phyloP scores from a whole-genome alignment of 2,329 filamentous ascomycete genomes.

The Trichophyton schoenleinii region DNA sequence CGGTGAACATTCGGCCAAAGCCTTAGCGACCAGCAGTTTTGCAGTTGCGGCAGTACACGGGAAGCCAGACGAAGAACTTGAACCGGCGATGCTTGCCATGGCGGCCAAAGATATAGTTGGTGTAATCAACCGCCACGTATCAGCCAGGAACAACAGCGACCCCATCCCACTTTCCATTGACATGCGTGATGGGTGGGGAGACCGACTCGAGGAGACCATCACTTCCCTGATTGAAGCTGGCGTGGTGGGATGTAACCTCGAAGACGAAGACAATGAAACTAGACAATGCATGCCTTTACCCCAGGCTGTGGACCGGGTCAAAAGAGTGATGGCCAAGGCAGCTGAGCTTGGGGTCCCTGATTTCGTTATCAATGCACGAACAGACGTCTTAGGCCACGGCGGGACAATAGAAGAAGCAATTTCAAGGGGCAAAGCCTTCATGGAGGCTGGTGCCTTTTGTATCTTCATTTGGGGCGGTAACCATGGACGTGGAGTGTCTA shows the following conservation, averaged over 20 bases:
- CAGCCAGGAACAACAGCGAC: background rate
- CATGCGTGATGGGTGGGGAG: constrained; percentile 45
- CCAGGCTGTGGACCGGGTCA: constrained; percentile 36
- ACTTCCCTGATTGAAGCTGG: constrained; percentile 33
- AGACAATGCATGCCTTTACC: constrained; percentile 25
- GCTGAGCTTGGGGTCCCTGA: constrained; percentile 35
- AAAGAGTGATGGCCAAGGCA: constrained; percentile 32
- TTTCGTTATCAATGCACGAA: constrained; percentile 43
- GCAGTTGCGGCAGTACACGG: constrained; percentile 34
- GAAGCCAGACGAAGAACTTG: constrained; percentile 37
- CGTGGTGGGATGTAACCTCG: constrained; percentile 43
- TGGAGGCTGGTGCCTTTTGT: constrained; percentile 43
- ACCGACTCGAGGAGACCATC: constrained; percentile 33
- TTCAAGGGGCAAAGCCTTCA: constrained; percentile 39
- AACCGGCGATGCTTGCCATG: constrained; percentile 38
- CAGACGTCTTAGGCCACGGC: constrained; percentile 37
- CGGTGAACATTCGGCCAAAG: constrained; percentile 23
- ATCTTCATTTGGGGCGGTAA: constrained; percentile 45
- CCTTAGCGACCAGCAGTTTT: constrained; percentile 36
- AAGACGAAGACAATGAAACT: constrained; percentile 35
- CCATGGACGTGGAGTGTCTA: constrained; percentile 27
- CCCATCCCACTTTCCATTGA: constrained; percentile 40
- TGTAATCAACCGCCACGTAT: constrained; percentile 21
- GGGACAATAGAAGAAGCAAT: constrained; percentile 35
- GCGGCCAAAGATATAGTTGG: constrained; percentile 33